phyloP scores from a whole-genome alignment of 306 rosid genomes.

The Vigna angularis region DNA sequence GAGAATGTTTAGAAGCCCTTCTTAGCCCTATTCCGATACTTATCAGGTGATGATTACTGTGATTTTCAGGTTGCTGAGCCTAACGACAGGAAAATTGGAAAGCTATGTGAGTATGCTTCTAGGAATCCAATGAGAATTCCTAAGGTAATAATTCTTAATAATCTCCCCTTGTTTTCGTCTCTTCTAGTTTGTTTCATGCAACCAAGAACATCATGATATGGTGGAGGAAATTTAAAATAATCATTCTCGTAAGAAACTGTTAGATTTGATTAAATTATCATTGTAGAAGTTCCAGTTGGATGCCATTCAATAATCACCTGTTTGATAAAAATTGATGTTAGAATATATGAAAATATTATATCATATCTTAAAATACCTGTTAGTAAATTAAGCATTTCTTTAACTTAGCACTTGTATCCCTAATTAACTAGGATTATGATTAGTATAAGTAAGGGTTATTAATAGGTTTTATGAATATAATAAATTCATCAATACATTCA shows the following conservation, averaged over 20 bases:
- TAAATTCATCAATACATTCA: neutral
- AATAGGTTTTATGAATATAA: neutral
- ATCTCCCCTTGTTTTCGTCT: constrained; percentile 10
- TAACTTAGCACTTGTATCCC: neutral
- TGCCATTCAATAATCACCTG: constrained; percentile 31
- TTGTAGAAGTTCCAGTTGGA: constrained; percentile 5
- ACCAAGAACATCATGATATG: constrained; percentile 34
- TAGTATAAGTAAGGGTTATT: neutral
- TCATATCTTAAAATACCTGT: neutral
- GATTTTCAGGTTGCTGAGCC: constrained; percentile 54
- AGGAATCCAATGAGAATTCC: constrained; percentile 62
- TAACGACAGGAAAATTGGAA: constrained; percentile 61
- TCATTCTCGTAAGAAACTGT: constrained; percentile 29
- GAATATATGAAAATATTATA: neutral
- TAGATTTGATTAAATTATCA: constrained; percentile 18
- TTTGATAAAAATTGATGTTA: constrained; percentile 6
- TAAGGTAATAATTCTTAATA: constrained; percentile 45
- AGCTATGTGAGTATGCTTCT: constrained; percentile 59
- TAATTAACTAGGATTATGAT: constrained; percentile 1
- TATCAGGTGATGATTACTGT: constrained; percentile 24
- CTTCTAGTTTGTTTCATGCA: constrained; percentile 30
- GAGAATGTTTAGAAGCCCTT: constrained; percentile 33
- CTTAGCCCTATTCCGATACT: neutral
- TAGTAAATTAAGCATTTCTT: neutral
- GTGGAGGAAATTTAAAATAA: constrained; percentile 30